phyloP scores from a whole-genome alignment of 495 filamentous ascomycete species.

The Talaromyces wortmannii region DNA sequence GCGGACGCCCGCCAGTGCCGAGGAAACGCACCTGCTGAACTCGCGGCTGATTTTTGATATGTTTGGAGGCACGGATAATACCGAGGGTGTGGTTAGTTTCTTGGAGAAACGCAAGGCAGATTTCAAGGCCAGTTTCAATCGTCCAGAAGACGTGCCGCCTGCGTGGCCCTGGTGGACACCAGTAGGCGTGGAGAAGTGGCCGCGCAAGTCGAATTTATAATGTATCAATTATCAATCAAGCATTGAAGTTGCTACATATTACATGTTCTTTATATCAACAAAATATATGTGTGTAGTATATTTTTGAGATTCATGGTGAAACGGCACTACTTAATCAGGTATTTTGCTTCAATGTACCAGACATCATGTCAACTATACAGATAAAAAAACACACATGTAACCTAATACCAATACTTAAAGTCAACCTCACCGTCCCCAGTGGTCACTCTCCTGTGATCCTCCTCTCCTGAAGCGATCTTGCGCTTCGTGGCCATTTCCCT shows the following conservation, averaged over 20 bases:
- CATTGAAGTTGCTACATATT: not conserved
- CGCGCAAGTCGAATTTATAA: not conserved
- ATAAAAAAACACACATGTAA: not conserved
- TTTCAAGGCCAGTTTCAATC: slow-evolving; percentile 37
- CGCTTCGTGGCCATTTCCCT: slow-evolving; percentile 34
- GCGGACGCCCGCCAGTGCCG: slow-evolving; percentile 38
- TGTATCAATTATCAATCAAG: not conserved
- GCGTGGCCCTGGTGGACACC: slow-evolving; percentile 21
- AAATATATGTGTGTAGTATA: not conserved
- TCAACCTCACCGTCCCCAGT: slow-evolving; percentile 42
- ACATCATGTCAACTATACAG: too few species aligned
- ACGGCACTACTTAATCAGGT: too few species aligned
- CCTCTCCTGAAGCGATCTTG: slow-evolving; percentile 29
- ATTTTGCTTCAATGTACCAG: too few species aligned
- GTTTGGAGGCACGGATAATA: slow-evolving; percentile 37
- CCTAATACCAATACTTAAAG: slow-evolving; percentile 41
- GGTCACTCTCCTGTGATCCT: slow-evolving; percentile 31
- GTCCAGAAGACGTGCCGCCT: slow-evolving; percentile 10
- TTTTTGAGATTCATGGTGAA: too few species aligned
- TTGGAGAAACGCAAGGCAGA: slow-evolving; percentile 40
- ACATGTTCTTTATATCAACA: too few species aligned
- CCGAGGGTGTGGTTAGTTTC: slow-evolving; percentile 39
- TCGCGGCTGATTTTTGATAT: slow-evolving; percentile 47
- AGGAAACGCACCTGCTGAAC: slow-evolving; percentile 51
- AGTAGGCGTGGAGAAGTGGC: not conserved